Evolutionary conservation across 2,329 filamentous ascomycete genomes (phyloP), one percentile per base, ranked within the genome.

Genomic region (Diaporthe longicolla): DNA sequence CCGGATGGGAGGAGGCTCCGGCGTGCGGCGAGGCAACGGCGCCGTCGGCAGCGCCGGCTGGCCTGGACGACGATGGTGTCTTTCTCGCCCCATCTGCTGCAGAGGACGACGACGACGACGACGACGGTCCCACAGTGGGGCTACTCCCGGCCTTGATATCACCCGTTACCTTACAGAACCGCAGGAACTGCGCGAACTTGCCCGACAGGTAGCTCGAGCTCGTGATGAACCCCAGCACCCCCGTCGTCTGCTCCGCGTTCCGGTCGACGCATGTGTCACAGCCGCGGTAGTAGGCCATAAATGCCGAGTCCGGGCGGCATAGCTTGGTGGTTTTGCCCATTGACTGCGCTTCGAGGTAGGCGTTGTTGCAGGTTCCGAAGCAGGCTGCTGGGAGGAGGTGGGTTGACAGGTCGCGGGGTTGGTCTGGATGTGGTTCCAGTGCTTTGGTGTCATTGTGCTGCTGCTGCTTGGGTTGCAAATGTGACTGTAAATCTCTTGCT

Each of bases 301-400:
- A 61, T 0, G 58, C 58, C n/a, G 58, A 61, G 1, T 5, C 58
- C 2, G 35, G 58, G 11, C 58, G 3, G 58, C 58, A 61, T n/a
- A 61, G 37, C 5, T n/a, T 0, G n/a, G 58, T 24, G 2, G 6
- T 11, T 7, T 45, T 61, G 13, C 58, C 58, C 3, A 35, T 6
- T 3, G 24, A 61, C 58, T 61, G 58, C 4, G 58, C 58, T n/a
- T 61, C 58, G 37, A 61, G 58, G 58, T 45, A 61, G n/a, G 37
- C 37, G 37, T 43, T 61, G 58, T 61, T 61, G 37, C 58, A 61
- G 1, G 58, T 17, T 3, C 26, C 37, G 58, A 61, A 61, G n/a
- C 58, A 61, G 2, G 37, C 58, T 7, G 58, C 58, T 19, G 58
- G 58, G 11, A 61, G 19, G 1, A 61, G 21, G 5, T 26, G 7